Evolutionary conservation across 805 yeast genomes (phyloP), one percentile per base, ranked within the genome.

Genomic region (Martiniozyma abietophila): DNA sequence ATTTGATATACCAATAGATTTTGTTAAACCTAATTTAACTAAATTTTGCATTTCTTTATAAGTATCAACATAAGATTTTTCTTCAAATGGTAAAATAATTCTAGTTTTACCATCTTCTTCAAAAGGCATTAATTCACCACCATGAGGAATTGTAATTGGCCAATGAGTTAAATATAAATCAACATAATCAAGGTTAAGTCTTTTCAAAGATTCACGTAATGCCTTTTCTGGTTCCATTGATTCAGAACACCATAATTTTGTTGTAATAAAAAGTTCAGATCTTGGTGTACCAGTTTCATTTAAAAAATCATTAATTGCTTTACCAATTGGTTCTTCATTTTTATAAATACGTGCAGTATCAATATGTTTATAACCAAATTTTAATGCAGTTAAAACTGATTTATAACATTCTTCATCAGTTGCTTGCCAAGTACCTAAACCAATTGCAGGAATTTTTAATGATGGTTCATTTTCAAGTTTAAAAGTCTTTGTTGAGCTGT

Each of bases 121-220:
- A 5, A 53, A 43, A 5, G 60, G 62, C 12, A 45, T 32, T 24
- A 45, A 44, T 27, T 59, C 62, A 24, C 50, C 50, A 29, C 51
- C 59, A 17, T 56, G 40, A 7, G 41, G 30, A 32, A 61, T 46
- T 4, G 69, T 54, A 27, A 71, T 69, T 5, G 95, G 95, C 94
- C 94, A 84, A 58, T 84, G 95, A 53, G 83, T 68, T 50, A 84
- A 65, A 52, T 76, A 76, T 39, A 84, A 61, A 52, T 84, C 95
- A 34, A 84, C 79, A 49, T 84, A 84, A 32, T 79, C 89, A 45
- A 81, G 50, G 1, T 76, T 76, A 41, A 83, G 63, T 49, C 76
- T 73, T 45, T 65, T 47, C 48, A 83, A 63, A 6, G 88, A 77
- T 32, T 58, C 61, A 8, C 73, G 67, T 26, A 82, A 56, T 8